Evolutionary conservation across 176 grass and related monocot genomes (phyloP).

Genomic region (bread wheat (Triticum aestivum)): DNA sequence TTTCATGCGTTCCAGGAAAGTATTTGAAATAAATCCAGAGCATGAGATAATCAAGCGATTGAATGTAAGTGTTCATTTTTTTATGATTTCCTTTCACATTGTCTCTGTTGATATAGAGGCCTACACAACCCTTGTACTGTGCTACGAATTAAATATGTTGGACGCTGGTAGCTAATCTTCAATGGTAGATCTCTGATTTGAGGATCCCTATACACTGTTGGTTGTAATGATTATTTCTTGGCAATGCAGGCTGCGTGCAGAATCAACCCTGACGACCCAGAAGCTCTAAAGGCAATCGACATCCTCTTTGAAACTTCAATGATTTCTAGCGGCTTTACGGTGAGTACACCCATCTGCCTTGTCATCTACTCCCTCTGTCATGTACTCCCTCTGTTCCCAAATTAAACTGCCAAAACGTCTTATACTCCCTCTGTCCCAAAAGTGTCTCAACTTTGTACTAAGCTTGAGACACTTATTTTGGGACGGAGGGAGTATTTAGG

Average conservation of each 20-base stretch:
- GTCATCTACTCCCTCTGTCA: neutral
- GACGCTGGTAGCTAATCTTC: neutral
- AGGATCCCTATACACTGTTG: neutral
- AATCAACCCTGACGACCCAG: conserved; percentile 66
- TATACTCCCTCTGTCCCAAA: no score
- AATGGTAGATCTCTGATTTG: neutral
- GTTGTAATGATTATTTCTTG: conserved; percentile 16
- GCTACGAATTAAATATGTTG: neutral
- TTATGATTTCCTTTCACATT: neutral
- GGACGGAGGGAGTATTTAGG: no score
- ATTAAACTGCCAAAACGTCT: no score
- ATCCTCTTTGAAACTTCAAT: conserved; percentile 92
- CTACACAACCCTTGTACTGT: neutral
- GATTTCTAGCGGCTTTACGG: conserved; percentile 93
- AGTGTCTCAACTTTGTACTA: no score
- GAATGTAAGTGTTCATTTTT: conserved; percentile 59
- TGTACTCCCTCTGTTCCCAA: neutral
- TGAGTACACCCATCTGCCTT: conserved; percentile 37
- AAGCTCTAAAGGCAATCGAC: conserved; percentile 80
- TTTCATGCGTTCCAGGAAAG: conserved; percentile 94
- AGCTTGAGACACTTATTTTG: no score
- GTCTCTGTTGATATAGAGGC: neutral
- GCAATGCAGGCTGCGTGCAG: conserved; percentile 65
- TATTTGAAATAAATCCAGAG: conserved; percentile 97
- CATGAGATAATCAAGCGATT: conserved; percentile 84